Base-by-base conservation (phyloP, 768 basidiomycete genomes). In the Tricholoma flavovirens region DNA sequence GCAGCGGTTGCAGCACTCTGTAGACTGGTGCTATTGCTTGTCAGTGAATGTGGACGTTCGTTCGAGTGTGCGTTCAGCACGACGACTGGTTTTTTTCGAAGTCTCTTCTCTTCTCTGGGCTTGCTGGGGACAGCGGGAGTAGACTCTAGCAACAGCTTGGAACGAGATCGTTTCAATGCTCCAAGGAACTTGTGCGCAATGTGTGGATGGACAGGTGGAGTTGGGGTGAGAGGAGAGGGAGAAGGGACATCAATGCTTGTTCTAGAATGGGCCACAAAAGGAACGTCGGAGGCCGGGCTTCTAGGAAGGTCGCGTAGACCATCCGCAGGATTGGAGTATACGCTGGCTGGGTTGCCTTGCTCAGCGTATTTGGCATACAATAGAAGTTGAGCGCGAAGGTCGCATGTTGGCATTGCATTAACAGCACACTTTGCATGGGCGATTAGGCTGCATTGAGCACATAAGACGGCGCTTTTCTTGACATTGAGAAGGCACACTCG, bases 361-460 rank as follows among this genome's bases (percentile, higher is more conserved):
- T 87, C 86, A 19, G 89, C 87, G 62, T 89, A 88, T 58, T 90
- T 85, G 0, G 88, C 87, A 59, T 88, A 88, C 48, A 83, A 69
- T 45, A 92, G 72, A n/a, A 93, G 78, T 65, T 90, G 89, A 1
- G 88, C 82, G 55, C 88, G 87, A 40, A 92, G 78, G 65, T 93
- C 88, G 63, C 91, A 93, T 2, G 86, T 89, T 4, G 86, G 85
- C 8, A 89, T 84, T 1, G 91, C 87, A 57, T 86, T 83, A 33
- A 70, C 62, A 0, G 84, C 81, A 62, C 92, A 93, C 65, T 86
- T 87, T 21, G 84, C 73, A 68, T 98, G 95, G 22, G 87, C 83
- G 58, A 98, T 90, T 57, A 98, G 81, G 61, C 87, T 93, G 73
- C 95, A 98, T 59, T 86, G 84, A 38, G 88, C 85, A 66, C 95